A percentile compares a stretch with the other conserved stretches of the same genome.
These are phyloP conservation scores for Calonectria pseudoreteaudii DNA, from an alignment of 2,329 filamentous ascomycete genomes.

Conservation along the genomic window DNA sequence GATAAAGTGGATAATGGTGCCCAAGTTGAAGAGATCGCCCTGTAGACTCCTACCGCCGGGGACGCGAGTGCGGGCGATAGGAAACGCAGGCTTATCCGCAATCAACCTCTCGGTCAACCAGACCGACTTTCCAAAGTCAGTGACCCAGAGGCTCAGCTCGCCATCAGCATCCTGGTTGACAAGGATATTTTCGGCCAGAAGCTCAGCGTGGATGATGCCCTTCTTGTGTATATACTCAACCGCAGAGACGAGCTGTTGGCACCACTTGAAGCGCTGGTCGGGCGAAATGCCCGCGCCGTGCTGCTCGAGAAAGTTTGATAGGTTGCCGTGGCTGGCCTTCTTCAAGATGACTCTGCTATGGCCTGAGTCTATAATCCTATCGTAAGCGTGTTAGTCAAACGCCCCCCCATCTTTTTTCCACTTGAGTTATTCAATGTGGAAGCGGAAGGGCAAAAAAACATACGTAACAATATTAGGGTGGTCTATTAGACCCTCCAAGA, in stretches of 20 bases:
- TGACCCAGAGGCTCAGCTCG: neutral
- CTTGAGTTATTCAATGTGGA: neutral
- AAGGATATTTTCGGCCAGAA: neutral
- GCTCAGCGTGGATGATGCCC: neutral
- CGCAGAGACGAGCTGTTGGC: neutral
- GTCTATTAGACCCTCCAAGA: neutral
- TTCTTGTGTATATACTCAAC: neutral
- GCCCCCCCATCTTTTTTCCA: neutral
- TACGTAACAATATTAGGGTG: neutral
- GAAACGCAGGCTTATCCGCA: neutral
- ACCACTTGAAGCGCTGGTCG: neutral
- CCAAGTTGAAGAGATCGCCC: neutral
- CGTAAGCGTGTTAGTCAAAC: neutral
- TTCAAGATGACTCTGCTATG: neutral
- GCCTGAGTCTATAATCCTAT: neutral
- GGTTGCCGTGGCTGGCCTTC: neutral
- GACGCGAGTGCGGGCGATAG: neutral
- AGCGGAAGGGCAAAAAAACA: neutral
- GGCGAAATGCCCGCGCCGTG: neutral
- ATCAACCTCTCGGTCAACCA: neutral
- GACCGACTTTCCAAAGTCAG: neutral
- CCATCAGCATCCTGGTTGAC: neutral
- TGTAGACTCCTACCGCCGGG: neutral
- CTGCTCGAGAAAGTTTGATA: neutral
- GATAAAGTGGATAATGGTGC: neutral